Evolutionary conservation across 176 grass and related monocot species (phyloP).

Genomic region (Dendrocalamus sinicus): DNA sequence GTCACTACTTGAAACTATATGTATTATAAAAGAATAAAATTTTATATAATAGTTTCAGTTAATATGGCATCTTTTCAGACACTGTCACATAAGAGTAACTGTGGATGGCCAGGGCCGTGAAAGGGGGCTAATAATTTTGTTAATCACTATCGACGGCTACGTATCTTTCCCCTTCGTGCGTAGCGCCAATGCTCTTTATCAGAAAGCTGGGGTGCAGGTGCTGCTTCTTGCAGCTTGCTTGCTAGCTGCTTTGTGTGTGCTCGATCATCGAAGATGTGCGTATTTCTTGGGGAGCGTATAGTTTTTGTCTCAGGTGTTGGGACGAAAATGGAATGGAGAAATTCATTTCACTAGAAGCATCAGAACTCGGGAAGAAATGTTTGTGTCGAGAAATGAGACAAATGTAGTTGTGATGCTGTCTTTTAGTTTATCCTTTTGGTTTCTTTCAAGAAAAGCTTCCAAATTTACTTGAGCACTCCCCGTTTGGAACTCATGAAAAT

Average conservation of each 20-base stretch:
- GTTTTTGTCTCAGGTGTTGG: conserved; percentile 41
- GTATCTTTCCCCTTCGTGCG: conserved; percentile 58
- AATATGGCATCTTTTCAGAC: too few species aligned
- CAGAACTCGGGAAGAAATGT: too few species aligned
- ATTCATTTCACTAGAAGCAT: background rate
- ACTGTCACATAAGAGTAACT: too few species aligned
- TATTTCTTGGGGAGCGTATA: conserved; percentile 37
- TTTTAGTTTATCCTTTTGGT: background rate
- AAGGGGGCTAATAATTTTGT: conserved; percentile 56
- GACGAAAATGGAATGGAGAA: background rate
- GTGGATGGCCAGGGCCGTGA: conserved; percentile 1
- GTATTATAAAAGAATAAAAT: too few species aligned
- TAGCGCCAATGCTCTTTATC: conserved; percentile 52
- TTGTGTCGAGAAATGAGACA: background rate
- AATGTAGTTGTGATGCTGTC: background rate
- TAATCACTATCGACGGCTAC: conserved; percentile 64
- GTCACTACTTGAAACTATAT: too few species aligned
- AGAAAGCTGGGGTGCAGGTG: conserved; percentile 47
- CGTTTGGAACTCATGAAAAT: background rate
- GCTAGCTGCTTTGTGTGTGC: background rate
- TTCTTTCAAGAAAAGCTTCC: background rate
- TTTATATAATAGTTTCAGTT: too few species aligned
- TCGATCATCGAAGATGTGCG: background rate
- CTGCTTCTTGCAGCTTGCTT: background rate
- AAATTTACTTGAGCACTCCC: background rate